phyloP scores from a whole-genome alignment of 2,329 filamentous ascomycete species.

The Ophiostoma sp. region DNA sequence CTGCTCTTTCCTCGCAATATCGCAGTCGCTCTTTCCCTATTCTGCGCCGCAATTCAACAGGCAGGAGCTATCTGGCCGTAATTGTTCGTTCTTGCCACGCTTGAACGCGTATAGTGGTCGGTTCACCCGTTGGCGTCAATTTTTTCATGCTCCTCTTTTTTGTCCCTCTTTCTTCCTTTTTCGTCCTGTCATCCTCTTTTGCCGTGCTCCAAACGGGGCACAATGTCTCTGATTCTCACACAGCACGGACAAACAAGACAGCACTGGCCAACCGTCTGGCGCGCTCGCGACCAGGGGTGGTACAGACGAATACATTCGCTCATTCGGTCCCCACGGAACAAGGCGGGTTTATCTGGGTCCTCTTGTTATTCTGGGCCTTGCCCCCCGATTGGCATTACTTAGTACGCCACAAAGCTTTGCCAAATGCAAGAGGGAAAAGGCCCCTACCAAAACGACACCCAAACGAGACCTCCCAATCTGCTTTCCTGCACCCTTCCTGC shows the following conservation, averaged over 20 bases:
- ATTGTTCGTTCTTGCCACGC: constrained; percentile 7
- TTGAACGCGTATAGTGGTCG: constrained; percentile 6
- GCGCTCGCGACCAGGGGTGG: constrained; percentile 8
- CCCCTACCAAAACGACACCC: not conserved
- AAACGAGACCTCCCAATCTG: constrained; percentile 4
- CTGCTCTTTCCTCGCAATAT: not conserved
- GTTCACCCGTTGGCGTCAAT: constrained; percentile 3
- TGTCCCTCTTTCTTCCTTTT: not conserved
- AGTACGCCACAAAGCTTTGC: not conserved
- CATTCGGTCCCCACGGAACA: constrained; percentile 14
- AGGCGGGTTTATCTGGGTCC: constrained; percentile 12
- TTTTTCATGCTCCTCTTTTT: not conserved
- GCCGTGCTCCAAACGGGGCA: not conserved
- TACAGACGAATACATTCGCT: constrained; percentile 5
- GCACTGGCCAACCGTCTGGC: constrained; percentile 13
- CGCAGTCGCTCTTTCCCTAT: constrained; percentile 9
- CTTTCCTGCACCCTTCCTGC: constrained; percentile 21
- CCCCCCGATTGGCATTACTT: not conserved
- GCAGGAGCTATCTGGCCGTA: not conserved
- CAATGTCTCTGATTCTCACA: constrained; percentile 8
- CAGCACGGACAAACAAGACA: constrained; percentile 1
- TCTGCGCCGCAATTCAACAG: not conserved
- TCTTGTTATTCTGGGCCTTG: not conserved
- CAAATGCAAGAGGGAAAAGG: not conserved
- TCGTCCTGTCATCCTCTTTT: not conserved